These are phyloP conservation scores for Diatrype stigma DNA, from an alignment of 2,329 filamentous ascomycete species.

Conservation along the genomic window DNA sequence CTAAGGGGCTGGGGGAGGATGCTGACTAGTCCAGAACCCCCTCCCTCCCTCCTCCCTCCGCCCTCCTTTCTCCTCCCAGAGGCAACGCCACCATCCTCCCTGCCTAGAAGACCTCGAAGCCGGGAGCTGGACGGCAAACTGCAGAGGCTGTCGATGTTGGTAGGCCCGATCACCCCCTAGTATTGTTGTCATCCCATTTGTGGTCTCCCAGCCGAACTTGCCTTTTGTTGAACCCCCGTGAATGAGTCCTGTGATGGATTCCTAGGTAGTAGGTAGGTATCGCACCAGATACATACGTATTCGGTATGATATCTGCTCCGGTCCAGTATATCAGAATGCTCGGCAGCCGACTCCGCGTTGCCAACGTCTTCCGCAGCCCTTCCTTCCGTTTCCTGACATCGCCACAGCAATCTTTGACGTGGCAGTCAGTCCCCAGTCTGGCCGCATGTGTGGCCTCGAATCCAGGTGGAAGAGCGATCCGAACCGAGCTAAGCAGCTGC, in stretches of 20 bases:
- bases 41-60: too few relatives aligned
- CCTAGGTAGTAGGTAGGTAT: too few relatives aligned
- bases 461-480: conserved; percentile 23
- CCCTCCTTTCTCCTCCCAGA: not conserved
- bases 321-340: not conserved
- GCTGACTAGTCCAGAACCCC: conserved; percentile 19
- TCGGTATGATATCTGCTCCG: not conserved
- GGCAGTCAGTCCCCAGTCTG: conserved; percentile 27
- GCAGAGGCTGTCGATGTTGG: conserved; percentile 19
- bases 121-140: conserved; percentile 22
- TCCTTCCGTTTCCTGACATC: conserved; percentile 10
- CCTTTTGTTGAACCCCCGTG: not conserved
- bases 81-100: conserved; percentile 18
- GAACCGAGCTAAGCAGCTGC: conserved; percentile 18
- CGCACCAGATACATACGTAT: not conserved
- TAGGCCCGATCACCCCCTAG: conserved; percentile 15
- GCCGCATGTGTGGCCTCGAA: conserved; percentile 21
- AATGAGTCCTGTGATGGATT: not conserved
- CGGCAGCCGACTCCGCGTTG: conserved; percentile 1
- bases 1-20: conserved; percentile 19
- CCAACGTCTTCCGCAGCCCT: not conserved
- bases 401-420: conserved; percentile 27
- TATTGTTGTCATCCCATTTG: conserved; percentile 9
- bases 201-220: not conserved
- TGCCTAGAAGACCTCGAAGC: conserved; percentile 14